Percentiles rank a stretch among this genome's conserved stretches.
Evolutionary conservation across 2,329 filamentous ascomycete species (phyloP).

Genomic region (Metarhizium guizhouense): DNA sequence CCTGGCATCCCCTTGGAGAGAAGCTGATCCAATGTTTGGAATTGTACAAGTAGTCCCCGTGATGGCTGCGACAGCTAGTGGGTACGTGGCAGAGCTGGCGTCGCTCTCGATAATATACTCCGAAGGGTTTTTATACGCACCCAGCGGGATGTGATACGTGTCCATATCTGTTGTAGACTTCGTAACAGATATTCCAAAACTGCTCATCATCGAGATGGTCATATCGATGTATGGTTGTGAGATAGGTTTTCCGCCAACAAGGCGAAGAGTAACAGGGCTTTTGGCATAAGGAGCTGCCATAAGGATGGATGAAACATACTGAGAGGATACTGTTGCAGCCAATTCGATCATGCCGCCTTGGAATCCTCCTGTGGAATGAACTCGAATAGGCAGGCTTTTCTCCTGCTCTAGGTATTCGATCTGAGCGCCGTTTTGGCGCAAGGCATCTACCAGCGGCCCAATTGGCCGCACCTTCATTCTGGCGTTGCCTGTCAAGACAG

Average conservation of each 20-base stretch:
- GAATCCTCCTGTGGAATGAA: conserved; percentile 75
- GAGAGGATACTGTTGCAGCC: conserved; percentile 93
- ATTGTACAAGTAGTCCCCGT: conserved; percentile 93
- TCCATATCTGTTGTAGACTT: conserved; percentile 71
- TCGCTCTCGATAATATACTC: conserved; percentile 94
- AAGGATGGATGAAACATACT: conserved; percentile 93
- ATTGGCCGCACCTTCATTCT: conserved; percentile 96
- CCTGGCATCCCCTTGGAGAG: conserved; percentile 86
- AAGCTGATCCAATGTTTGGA: conserved; percentile 88
- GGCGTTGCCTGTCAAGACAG: conserved; percentile 82
- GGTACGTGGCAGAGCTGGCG: conserved; percentile 95
- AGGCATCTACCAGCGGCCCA: conserved; percentile 82
- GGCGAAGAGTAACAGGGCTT: conserved; percentile 76
- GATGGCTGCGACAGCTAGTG: conserved; percentile 86
- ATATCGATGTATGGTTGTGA: conserved; percentile 97
- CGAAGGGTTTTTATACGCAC: conserved; percentile 69
- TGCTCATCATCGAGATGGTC: conserved; percentile 95
- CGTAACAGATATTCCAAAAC: conserved; percentile 77
- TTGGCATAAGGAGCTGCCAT: conserved; percentile 98
- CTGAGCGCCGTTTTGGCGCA: conserved; percentile 76
- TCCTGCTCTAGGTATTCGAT: conserved; percentile 80
- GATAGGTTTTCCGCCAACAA: conserved; percentile 95
- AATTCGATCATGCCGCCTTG: conserved; percentile 82
- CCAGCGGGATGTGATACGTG: conserved; percentile 88
- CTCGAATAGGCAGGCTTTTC: conserved; percentile 73